Conservation (phyloP, 257 asterid species). For the Euphrasia confusa region DNA sequence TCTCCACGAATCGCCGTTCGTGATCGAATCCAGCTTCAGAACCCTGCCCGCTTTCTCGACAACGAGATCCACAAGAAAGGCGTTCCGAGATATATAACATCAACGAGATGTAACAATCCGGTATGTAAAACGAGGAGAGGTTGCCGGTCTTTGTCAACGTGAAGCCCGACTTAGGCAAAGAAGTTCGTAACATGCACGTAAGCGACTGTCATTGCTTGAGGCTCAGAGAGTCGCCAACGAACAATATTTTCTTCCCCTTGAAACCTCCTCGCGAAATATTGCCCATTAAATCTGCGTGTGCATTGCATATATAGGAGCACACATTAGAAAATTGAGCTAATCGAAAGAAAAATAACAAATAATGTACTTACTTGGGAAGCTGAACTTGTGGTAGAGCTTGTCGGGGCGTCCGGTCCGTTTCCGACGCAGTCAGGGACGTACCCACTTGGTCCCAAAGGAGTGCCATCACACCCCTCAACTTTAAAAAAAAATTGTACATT, state of each 20-base stretch:
- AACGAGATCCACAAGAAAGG: constrained; percentile 63
- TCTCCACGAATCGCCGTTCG: constrained; percentile 59
- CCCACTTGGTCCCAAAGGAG: too few species aligned
- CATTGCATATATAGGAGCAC: too few species aligned
- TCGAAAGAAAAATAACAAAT: too few species aligned
- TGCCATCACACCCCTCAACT: too few species aligned
- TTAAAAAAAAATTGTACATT: too few species aligned
- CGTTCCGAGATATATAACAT: constrained; percentile 63
- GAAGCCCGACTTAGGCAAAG: constrained; percentile 41
- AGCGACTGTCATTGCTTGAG: constrained; percentile 84
- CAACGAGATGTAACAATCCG: constrained; percentile 35
- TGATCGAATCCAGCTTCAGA: constrained; percentile 55
- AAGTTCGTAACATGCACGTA: constrained; percentile 63
- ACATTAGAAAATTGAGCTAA: too few species aligned
- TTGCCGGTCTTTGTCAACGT: constrained; percentile 36
- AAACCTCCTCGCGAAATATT: constrained; percentile 48
- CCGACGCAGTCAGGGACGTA: constrained; percentile 53
- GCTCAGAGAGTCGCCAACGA: constrained; percentile 72
- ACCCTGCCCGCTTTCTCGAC: constrained; percentile 41
- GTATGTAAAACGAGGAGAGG: constrained; percentile 45
- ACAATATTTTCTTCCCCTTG: constrained; percentile 61
- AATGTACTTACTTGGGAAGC: constrained; percentile 43
- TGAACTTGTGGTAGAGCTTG: constrained; percentile 49
- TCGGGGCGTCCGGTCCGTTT: constrained; percentile 70
- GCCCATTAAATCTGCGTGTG: constrained; percentile 46